Base-by-base conservation (phyloP, 495 filamentous ascomycete species). In the Filosporella fistucella region DNA sequence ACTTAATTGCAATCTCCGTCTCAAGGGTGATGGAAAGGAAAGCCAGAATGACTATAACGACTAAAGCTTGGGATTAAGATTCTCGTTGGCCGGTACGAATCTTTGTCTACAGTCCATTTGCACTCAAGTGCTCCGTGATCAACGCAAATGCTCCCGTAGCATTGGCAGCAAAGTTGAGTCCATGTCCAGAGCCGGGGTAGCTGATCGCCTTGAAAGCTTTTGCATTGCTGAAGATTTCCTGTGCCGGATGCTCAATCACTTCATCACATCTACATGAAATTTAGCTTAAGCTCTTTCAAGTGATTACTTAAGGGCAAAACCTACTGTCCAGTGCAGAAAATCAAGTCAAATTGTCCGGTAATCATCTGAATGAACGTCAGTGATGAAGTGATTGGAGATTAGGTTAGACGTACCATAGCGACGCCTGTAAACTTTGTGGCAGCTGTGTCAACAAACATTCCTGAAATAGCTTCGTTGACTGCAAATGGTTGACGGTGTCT, bases 321-420 rank as follows among this genome's bases (percentile, higher is more conserved):
- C 16, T 25, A 47, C 20, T 38, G 20, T 12, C 32, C 32, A n/a
- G 48, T 57, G 43, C 65, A 68, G 20, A 63, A 61, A 22, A 65
- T 65, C 35, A 63, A 64, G 41, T 66, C 63, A 24, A 30, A 50
- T 38, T 68, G 45, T 4, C 59, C 62, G 1, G 63, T 55, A 35
- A 68, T 62, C 28, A 61, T 42, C 55, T 36, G 43, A 24, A 6
- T 3, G 16, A 38, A 7, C 2, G 17, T 48, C n/a, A 48, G 30
- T 11, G 44, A 35, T 11, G 30, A 29, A 37, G 16, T 17, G 12
- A n/a, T 16, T 18, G 12, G 21, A 33, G n/a, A 18, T n/a, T 48
- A 11, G 45, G 17, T 21, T 22, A 40, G 24, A 18, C 18, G 35
- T 22, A 43, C 41, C 13, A 43, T 24, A 12, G 25, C 41, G 20